Conservation (phyloP, 2,329 filamentous ascomycete species). For the Xylaria sp. region DNA sequence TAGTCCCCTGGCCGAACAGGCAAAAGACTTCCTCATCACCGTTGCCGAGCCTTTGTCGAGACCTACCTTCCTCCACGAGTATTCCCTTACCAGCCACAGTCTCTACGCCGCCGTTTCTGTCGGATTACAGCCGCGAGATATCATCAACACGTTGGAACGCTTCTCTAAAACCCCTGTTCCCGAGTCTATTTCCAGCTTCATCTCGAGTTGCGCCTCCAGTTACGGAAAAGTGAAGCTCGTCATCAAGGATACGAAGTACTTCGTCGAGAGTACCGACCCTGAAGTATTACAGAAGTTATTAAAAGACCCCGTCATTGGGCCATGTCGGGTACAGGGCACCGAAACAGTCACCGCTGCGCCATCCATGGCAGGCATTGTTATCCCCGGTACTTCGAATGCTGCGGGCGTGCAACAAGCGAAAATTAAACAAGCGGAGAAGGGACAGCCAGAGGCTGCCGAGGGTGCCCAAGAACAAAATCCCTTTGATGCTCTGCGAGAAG, state of each 20-base stretch:
- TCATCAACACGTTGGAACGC: slow-evolving; percentile 83
- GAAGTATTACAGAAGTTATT: slow-evolving; percentile 85
- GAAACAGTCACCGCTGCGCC: slow-evolving; percentile 80
- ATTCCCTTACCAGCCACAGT: slow-evolving; percentile 87
- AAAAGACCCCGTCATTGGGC: slow-evolving; percentile 79
- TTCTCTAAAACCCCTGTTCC: slow-evolving; percentile 89
- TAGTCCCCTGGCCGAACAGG: slow-evolving; percentile 81
- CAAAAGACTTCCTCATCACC: slow-evolving; percentile 93
- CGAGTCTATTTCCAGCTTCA: slow-evolving; percentile 77
- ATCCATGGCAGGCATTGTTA: slow-evolving; percentile 84
- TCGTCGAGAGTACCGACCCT: slow-evolving; percentile 88
- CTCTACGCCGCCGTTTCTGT: slow-evolving; percentile 95
- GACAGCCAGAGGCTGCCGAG: slow-evolving; percentile 50
- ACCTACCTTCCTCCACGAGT: slow-evolving; percentile 91
- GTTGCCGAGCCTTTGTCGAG: slow-evolving; percentile 92
- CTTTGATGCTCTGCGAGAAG: slow-evolving; percentile 72
- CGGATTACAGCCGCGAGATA: slow-evolving; percentile 85
- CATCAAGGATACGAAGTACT: slow-evolving; percentile 91
- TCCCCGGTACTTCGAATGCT: slow-evolving; percentile 92
- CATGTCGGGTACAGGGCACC: slow-evolving; percentile 72
- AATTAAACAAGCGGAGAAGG: slow-evolving; percentile 45
- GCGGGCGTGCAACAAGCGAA: slow-evolving; percentile 80
- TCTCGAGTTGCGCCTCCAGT: slow-evolving; percentile 77
- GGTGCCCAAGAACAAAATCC: slow-evolving; percentile 66
- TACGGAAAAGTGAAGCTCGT: slow-evolving; percentile 97